Evolutionary conservation across 257 asterid genomes (phyloP).

Genomic region (Salvia miltiorrhiza): DNA sequence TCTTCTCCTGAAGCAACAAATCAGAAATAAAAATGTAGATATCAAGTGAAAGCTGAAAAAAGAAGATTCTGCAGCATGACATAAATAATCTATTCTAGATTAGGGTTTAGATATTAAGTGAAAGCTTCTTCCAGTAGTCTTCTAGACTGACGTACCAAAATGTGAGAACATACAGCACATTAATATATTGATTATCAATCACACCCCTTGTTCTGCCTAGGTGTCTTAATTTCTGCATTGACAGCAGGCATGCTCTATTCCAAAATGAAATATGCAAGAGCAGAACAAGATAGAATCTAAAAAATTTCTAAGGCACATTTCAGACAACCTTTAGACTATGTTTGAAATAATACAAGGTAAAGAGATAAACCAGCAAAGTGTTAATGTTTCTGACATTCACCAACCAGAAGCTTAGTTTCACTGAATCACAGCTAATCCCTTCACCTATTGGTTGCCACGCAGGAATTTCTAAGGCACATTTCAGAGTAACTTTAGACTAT

Average conservation of each 20-base stretch:
- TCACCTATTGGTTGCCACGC: background rate
- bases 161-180: background rate
- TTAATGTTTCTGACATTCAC: background rate
- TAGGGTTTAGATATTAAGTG: no score
- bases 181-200: background rate
- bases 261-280: background rate
- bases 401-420: background rate
- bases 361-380: background rate
- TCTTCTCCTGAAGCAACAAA: conserved; percentile 53
- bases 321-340: background rate
- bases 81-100: background rate
- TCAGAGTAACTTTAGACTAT: no score
- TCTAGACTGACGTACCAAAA: background rate
- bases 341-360: background rate
- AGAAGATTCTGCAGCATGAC: background rate
- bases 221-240: background rate
- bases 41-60: conserved; percentile 8
- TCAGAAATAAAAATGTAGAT: conserved; percentile 2
- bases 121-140: no score
- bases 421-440: background rate
- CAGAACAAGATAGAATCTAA: background rate
- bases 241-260: background rate
- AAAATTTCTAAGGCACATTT: background rate
- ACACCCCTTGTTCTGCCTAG: background rate
- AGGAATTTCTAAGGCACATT: background rate